Evolutionary conservation across 768 basidiomycete species (phyloP), one percentile per base, ranked within the genome.

Genomic region (Tricholoma sp.): DNA sequence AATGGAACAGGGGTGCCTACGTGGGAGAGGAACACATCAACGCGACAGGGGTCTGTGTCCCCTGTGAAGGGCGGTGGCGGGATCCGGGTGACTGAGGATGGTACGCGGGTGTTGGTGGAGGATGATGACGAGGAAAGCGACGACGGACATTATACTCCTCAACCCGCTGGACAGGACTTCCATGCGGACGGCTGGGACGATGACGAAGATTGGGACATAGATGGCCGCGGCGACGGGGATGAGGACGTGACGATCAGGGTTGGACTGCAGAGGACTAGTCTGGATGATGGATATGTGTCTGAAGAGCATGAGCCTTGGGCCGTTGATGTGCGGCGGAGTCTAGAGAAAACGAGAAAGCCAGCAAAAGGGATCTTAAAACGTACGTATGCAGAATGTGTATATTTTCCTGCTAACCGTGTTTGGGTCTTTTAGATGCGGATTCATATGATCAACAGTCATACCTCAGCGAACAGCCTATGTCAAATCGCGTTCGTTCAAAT

Each of bases 281-380:
- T 83, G 37, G 81, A 79, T 29, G 74, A 75, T 9, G 80, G 84
- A 31, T 28, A 83, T 80, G 12, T 73, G 69, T 28, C 52, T 29
- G 80, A 82, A 56, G 83, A 85, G 60, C 76, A 80, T 39, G 87
- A 89, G 64, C 84, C 88, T 18, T 94, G 91, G 91, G 91, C 88
- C 42, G 75, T 82, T 33, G 79, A 86, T 59, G 64, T 93, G 57
- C 82, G 92, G 63, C 72, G 89, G 63, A 88, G 87, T 67, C 63
- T 87, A 28, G 87, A 95, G 76, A 74, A 82, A 70, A 73, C 78
- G 37, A 74, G 81, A 62, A 64, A 73, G 60, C 94, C 92, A 3
- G 73, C 83, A 29, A 91, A 80, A 70, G 93, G 96, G 18, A 98
- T 99, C 56, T 73, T 99, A 59, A 99, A 98, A 77, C 71, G 91